Evolutionary conservation across 2,329 filamentous ascomycete species (phyloP).

Genomic region (Sarocladium kiliense): DNA sequence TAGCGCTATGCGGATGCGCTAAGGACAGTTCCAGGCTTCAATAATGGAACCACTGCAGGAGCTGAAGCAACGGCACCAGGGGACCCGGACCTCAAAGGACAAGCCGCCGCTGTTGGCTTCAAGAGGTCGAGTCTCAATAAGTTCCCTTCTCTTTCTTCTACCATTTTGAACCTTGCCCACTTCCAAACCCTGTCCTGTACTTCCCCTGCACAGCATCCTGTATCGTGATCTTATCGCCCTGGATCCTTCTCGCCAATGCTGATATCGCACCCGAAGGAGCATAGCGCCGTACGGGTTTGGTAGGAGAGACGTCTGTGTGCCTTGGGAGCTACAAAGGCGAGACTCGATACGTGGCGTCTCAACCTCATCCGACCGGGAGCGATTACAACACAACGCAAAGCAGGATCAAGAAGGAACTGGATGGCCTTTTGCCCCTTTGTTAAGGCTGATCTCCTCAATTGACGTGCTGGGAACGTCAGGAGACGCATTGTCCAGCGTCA

Average conservation of each 20-base stretch:
- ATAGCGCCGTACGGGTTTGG: not conserved
- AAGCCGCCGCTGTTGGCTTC: too few species aligned
- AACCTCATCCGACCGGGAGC: not conserved
- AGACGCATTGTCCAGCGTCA: too few species aligned
- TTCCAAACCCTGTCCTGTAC: not conserved
- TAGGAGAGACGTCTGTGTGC: not conserved
- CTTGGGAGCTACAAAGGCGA: not conserved
- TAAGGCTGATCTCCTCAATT: not conserved
- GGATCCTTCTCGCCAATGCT: not conserved
- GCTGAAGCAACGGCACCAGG: not conserved
- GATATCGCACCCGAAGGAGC: not conserved
- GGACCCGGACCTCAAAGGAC: too few species aligned
- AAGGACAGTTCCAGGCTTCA: not conserved
- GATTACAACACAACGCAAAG: not conserved
- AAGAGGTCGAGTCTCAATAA: not conserved
- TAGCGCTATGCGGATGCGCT: not conserved
- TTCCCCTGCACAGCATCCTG: not conserved
- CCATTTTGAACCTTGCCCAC: too few species aligned
- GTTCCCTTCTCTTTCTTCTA: not conserved
- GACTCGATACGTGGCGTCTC: constrained; percentile 3
- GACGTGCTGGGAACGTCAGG: not conserved
- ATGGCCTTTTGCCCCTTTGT: not conserved
- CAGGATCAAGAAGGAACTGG: not conserved
- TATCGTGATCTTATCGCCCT: not conserved
- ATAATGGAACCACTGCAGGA: too few species aligned